Base-by-base conservation (phyloP, 2,329 filamentous ascomycete genomes). In the Phyllachora maydis region DNA sequence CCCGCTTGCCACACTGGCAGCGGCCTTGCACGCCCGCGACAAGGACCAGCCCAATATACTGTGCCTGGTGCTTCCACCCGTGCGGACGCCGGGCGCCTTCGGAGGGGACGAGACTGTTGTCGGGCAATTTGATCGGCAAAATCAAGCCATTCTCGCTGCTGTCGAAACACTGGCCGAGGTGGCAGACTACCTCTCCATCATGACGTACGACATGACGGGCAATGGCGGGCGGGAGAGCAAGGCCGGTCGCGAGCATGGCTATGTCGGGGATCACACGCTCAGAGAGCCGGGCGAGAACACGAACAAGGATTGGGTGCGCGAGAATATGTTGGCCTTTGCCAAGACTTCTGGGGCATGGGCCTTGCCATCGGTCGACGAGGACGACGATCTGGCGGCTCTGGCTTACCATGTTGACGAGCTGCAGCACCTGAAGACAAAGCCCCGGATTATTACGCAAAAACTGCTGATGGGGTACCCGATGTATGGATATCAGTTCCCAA, bases 201-300 rank as follows among this genome's bases (percentile, higher is more conserved):
- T 35, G 33, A 34, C 33, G 1, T 35, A 35, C 22, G 33, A 35
- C 23, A 33, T 35, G 32, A 22, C 28, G 3, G 33, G 33, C 2
- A 27, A 30, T 0, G 30, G 23, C 5, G 33, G 33, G 3, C 32
- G 22, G 8, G 25, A 30, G 19, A 20, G 19, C 10, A 19, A n/a
- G 20, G 12, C 11, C 6, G 20, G 12, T 4, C 20, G 15, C 8
- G 8, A 22, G 20, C 10, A 22, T 12, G 28, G 29, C 8, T 19
- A 27, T 11, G n/a, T n/a, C n/a, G n/a, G n/a, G n/a, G n/a, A n/a
- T n/a, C n/a, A n/a, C n/a, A n/a, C n/a, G n/a, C 19, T 28, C n/a
- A 28, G 30, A 11, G 28, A 32, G 28, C 30, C 30, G 4, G 30
- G 26, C 10, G 26, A 28, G 4, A 32, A 32, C 12, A 32, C 30